Evolutionary conservation across 305 asterid genomes (phyloP).

Genomic region (Solanum chacoense): DNA sequence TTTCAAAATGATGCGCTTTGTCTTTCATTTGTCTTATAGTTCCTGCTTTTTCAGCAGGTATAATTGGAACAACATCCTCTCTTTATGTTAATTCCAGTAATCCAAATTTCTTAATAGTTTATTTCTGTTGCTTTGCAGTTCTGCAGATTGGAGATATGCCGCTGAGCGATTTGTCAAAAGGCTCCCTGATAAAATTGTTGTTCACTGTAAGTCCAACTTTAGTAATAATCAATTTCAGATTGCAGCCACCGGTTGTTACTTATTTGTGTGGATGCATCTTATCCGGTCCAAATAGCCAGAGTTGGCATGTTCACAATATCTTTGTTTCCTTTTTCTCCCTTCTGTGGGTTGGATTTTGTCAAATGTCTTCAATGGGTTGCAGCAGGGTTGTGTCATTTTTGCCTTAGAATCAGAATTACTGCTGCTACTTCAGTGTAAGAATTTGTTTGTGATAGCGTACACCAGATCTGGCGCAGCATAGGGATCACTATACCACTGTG

Average conservation of each 20-base stretch:
- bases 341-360: not conserved
- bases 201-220: slow-evolving; percentile 41
- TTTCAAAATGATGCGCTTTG: not conserved
- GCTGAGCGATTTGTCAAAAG: slow-evolving; percentile 58
- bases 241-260: not conserved
- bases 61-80: not conserved
- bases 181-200: slow-evolving; percentile 52
- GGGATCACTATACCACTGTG: not conserved
- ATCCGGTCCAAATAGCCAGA: not conserved
- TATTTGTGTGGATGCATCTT: not conserved
- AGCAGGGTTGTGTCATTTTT: not conserved
- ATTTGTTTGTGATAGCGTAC: not conserved
- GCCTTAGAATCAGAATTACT: not conserved
- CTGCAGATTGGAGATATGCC: slow-evolving; percentile 70
- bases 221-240: not conserved
- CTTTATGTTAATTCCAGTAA: not conserved
- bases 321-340: not conserved
- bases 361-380: not conserved
- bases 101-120: slow-evolving; percentile 1
- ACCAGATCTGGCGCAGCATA: not conserved
- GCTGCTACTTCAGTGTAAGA: not conserved
- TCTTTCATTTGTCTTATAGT: not conserved
- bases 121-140: slow-evolving; percentile 22
- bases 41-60: not conserved
- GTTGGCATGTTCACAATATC: not conserved